Conservation (phyloP, 2,329 filamentous ascomycete genomes). For the Rugonectria rugulosa region DNA sequence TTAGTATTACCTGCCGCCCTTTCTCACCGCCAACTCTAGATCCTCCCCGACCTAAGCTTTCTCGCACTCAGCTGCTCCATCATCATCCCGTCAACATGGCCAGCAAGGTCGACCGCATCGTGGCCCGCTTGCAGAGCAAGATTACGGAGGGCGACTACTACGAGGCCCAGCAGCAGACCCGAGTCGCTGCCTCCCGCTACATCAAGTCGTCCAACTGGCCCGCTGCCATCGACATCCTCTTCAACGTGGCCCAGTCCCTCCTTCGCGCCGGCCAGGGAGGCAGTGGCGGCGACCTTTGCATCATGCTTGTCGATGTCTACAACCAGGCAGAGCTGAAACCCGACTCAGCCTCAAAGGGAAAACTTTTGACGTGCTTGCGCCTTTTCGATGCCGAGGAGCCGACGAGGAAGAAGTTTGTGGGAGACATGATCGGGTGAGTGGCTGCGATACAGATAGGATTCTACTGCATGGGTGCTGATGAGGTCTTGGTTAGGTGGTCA, state of each 20-base stretch:
- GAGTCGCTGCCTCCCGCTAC: constrained; percentile 93
- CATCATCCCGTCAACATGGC: constrained; percentile 41
- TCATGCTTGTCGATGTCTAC: constrained; percentile 90
- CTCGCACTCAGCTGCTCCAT: neutral
- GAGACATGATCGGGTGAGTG: constrained; percentile 78
- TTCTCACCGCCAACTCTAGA: neutral
- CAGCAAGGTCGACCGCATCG: constrained; percentile 57
- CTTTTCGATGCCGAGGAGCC: constrained; percentile 86
- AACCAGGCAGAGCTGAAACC: constrained; percentile 82
- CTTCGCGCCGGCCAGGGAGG: constrained; percentile 93
- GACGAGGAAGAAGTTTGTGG: constrained; percentile 90
- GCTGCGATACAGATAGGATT: constrained; percentile 37
- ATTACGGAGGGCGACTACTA: constrained; percentile 94
- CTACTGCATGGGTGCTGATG: constrained; percentile 12
- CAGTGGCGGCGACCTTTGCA: constrained; percentile 87
- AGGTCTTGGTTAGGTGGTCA: constrained; percentile 69
- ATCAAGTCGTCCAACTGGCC: constrained; percentile 86
- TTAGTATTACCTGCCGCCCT: too few species aligned
- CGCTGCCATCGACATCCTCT: constrained; percentile 87
- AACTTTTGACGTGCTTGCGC: constrained; percentile 79
- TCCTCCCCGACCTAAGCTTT: neutral
- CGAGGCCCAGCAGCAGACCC: constrained; percentile 97
- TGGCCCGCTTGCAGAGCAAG: constrained; percentile 77
- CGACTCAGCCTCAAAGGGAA: constrained; percentile 76
- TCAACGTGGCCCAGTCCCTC: constrained; percentile 82